These are phyloP conservation scores for Diaporthe australafricana DNA, from an alignment of 2,329 filamentous ascomycete species.

Conservation along the genomic window DNA sequence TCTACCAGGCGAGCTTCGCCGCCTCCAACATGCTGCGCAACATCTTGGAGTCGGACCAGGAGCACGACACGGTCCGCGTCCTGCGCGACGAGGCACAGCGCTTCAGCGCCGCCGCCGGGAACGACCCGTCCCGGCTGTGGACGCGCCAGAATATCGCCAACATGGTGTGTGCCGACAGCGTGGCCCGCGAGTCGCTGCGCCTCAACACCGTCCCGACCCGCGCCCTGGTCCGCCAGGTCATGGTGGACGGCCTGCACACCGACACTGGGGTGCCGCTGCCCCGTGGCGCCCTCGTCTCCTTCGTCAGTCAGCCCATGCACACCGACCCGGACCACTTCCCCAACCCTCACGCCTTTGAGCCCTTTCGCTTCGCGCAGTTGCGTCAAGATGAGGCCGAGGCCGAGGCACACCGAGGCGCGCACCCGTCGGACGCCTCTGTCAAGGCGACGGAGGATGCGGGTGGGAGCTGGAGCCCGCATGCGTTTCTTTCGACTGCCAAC, in stretches of 20 bases:
- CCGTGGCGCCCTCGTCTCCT: constrained; percentile 48
- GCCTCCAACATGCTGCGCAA: constrained; percentile 54
- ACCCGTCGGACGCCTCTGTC: constrained; percentile 36
- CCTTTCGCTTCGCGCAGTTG: constrained; percentile 51
- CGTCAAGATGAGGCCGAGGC: constrained; percentile 41
- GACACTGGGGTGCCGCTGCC: constrained; percentile 48
- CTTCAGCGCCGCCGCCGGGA: constrained; percentile 41
- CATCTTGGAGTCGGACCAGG: constrained; percentile 49
- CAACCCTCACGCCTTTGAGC: constrained; percentile 53
- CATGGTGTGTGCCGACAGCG: constrained; percentile 55
- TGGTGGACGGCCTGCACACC: constrained; percentile 45
- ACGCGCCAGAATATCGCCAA: constrained; percentile 51
- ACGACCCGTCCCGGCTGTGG: constrained; percentile 47
- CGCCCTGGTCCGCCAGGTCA: constrained; percentile 45
- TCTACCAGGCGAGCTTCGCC: constrained; percentile 54
- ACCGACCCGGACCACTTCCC: constrained; percentile 47
- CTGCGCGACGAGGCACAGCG: constrained; percentile 52
- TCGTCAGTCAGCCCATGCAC: constrained; percentile 47
- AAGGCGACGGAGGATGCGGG: constrained; percentile 20
- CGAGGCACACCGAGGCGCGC: constrained; percentile 39
- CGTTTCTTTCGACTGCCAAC: constrained; percentile 29
- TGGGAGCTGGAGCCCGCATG: not conserved
- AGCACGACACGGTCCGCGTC: constrained; percentile 50
- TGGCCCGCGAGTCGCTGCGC: constrained; percentile 56
- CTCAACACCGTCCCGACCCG: constrained; percentile 45